Evolutionary conservation across 495 filamentous ascomycete species (phyloP).

Genomic region (Terfezia boudieri): DNA sequence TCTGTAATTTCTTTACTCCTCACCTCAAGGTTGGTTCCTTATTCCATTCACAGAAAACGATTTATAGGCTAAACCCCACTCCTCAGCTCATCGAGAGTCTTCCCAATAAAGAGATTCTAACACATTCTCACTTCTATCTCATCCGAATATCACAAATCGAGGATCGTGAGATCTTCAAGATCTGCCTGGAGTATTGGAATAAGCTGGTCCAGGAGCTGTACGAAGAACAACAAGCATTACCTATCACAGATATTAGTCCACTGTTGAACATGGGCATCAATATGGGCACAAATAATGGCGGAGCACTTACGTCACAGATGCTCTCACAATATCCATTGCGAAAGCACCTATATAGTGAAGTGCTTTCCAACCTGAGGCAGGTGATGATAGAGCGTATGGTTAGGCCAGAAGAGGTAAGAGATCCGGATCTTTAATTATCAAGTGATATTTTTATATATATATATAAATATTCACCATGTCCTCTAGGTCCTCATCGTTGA

Average conservation of each 20-base stretch:
- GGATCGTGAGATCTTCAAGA: conserved; percentile 98
- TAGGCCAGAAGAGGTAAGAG: conserved; percentile 53
- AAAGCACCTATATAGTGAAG: conserved; percentile 91
- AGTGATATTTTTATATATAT: not conserved
- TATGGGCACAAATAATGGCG: conserved; percentile 50
- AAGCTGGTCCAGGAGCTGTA: conserved; percentile 96
- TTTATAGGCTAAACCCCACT: conserved; percentile 24
- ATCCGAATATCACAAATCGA: conserved; percentile 97
- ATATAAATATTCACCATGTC: not conserved
- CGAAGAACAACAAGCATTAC: conserved; percentile 92
- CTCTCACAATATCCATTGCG: conserved; percentile 71
- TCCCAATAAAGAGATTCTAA: conserved; percentile 80
- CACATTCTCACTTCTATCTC: conserved; percentile 90
- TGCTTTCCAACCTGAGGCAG: conserved; percentile 75
- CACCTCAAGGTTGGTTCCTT: conserved; percentile 86
- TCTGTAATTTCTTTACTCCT: conserved; percentile 84
- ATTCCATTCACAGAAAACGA: conserved; percentile 89
- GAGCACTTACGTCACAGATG: conserved; percentile 23
- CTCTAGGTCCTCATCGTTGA: conserved; percentile 78
- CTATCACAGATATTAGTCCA: conserved; percentile 75
- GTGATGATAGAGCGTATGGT: conserved; percentile 99
- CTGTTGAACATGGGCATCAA: conserved; percentile 57
- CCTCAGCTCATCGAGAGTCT: conserved; percentile 77
- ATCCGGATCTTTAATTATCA: not conserved
- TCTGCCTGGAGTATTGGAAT: conserved; percentile 96